A percentile compares a stretch with the other conserved stretches of the same genome.
Evolutionary conservation across 331 rosid species (phyloP).

Genomic region (Arachis monticola): DNA sequence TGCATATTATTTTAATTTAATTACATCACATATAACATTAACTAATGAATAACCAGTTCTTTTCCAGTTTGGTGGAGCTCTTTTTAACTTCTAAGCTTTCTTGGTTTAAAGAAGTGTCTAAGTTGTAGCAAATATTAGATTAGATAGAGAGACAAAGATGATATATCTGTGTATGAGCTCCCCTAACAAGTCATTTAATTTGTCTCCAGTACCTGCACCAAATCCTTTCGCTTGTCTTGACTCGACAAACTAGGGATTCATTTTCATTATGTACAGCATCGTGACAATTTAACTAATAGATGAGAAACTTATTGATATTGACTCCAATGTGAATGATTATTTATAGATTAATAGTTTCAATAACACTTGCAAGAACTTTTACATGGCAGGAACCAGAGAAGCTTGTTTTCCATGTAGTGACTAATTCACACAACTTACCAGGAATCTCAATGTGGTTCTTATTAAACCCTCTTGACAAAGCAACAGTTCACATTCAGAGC

Average conservation of each 20-base stretch:
- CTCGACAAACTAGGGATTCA: neutral
- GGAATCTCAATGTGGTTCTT: constrained; percentile 96
- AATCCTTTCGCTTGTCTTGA: constrained; percentile 15
- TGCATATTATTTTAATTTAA: too few species aligned
- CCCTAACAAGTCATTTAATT: neutral
- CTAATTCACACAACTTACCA: constrained; percentile 87
- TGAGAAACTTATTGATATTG: neutral
- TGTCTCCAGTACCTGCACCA: neutral
- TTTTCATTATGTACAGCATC: neutral
- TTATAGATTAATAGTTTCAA: too few species aligned
- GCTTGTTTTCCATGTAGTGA: constrained; percentile 88
- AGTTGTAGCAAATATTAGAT: too few species aligned
- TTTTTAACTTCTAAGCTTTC: too few species aligned
- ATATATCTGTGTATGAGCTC: neutral
- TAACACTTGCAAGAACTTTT: neutral
- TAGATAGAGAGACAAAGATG: neutral
- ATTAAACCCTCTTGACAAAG: constrained; percentile 83
- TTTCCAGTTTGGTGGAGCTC: neutral
- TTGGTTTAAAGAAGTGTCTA: too few species aligned
- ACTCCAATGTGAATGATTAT: too few species aligned
- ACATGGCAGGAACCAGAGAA: constrained; percentile 75
- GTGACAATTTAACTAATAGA: constrained; percentile 12
- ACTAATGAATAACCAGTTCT: neutral
- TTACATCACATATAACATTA: too few species aligned
- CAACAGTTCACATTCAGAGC: constrained; percentile 76